phyloP scores from a whole-genome alignment of 2,329 filamentous ascomycete species.

The Curvularia hawaiiensis region DNA sequence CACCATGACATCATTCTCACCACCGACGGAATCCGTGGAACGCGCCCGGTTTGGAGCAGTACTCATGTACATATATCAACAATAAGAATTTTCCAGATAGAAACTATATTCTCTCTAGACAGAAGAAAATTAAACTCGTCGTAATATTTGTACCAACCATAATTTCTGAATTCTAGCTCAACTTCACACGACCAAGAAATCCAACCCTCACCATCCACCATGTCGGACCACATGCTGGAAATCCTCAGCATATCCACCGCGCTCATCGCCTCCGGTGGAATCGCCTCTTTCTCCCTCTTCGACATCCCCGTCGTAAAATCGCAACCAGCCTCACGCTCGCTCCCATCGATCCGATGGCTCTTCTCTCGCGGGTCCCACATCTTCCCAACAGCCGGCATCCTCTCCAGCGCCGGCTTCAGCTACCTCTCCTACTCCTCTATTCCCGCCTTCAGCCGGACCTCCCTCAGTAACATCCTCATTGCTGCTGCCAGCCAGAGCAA shows the following conservation, averaged over 20 bases:
- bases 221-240: slow-evolving; percentile 26
- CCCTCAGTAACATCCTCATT: no score
- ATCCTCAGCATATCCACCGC: slow-evolving; percentile 39
- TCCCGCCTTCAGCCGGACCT: neutral
- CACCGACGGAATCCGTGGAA: slow-evolving; percentile 1
- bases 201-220: neutral
- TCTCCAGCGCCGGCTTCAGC: slow-evolving; percentile 37
- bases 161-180: neutral
- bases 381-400: slow-evolving; percentile 37
- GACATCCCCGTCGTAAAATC: slow-evolving; percentile 39
- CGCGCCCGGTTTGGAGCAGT: neutral
- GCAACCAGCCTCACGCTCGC: slow-evolving; percentile 46
- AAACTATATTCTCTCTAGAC: neutral
- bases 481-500: slow-evolving; percentile 8
- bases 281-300: slow-evolving; percentile 43
- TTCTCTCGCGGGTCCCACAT: slow-evolving; percentile 47
- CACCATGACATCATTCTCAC: slow-evolving; percentile 1
- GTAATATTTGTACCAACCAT: no score
- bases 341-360: slow-evolving; percentile 45
- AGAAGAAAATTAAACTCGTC: neutral
- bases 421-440: slow-evolving; percentile 30
- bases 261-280: slow-evolving; percentile 42
- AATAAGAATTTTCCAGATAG: neutral
- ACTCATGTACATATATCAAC: neutral
- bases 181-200: neutral